Evolutionary conservation across 2,329 filamentous ascomycete species (phyloP), one percentile per base, ranked within the genome.

Genomic region (Trichophyton rubrum): DNA sequence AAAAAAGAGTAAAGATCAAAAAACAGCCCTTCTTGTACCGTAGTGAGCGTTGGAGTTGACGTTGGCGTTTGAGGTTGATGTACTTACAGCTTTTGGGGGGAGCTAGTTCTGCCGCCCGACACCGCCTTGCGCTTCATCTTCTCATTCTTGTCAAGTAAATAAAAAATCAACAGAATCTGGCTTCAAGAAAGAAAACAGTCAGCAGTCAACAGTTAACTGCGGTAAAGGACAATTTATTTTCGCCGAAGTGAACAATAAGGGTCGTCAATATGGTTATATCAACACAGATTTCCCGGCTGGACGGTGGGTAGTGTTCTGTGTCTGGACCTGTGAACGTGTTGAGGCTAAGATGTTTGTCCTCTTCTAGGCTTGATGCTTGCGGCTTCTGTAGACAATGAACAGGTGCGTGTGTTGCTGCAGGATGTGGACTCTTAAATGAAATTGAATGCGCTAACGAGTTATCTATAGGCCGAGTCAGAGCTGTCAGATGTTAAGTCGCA

Each of bases 201-300:
- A 22, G 13, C 17, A 3, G 20, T 8, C 43, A 20, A 47, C 43
- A 47, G 20, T 17, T 3, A 22, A 24, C 17, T 11, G 43, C 20
- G 9, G 20, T 24, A 20, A 9, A 38, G 33, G 33, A 38, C 11
- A 38, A 13, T 13, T 38, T 38, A 13, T 13, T 11, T 9, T 9
- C 11, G 43, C 17, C 5, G 40, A 11, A 17, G 43, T 22, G 43
- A 47, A 47, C 1, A 20, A 47, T 22, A 47, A 22, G 17, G 4
- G 13, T 4, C 3, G 9, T 8, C 27, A 11, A 38, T 47, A 93
- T 92, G 90, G 92, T 96, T 70, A 85, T 84, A 74, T 93, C 91
- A 69, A 99, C 92, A 59, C 89, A 96, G 77, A 96, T 99, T 77
- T 87, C 90, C 66, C 83, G 93, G 75, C 83, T 97, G 58, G 93